These are phyloP conservation scores for Inonotus hispidus DNA, from an alignment of 1,284 basidiomycete species.

Conservation along the genomic window DNA sequence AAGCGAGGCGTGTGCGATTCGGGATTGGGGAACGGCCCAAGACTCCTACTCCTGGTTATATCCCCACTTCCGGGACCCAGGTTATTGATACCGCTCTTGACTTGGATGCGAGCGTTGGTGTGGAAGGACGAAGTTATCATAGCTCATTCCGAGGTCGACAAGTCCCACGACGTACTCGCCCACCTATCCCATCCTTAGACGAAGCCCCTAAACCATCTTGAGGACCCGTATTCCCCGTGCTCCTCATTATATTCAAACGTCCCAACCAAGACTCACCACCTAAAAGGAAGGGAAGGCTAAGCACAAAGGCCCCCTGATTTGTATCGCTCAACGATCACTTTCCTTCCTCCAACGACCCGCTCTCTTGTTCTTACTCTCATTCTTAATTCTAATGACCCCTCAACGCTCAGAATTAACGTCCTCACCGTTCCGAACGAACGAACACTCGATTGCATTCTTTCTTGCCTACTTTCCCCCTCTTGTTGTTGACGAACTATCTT, in stretches of 20 bases:
- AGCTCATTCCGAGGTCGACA: background rate
- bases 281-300: no score
- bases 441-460: background rate
- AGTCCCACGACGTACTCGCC: background rate
- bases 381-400: background rate
- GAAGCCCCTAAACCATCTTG: background rate
- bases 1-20: slow-evolving; percentile 7
- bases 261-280: no score
- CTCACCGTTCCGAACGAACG: background rate
- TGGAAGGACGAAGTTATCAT: background rate
- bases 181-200: background rate
- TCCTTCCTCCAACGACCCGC: no score
- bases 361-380: background rate
- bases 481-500: background rate
- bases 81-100: background rate
- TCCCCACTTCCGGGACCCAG: background rate
- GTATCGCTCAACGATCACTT: no score
- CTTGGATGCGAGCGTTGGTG: background rate
- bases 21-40: background rate
- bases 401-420: no score
- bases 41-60: background rate
- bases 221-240: background rate
- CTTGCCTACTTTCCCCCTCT: background rate
- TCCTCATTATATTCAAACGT: no score
- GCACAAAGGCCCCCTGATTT: no score